Evolutionary conservation across 2,329 filamentous ascomycete species (phyloP).

Genomic region (Aureobasidium melanogenum): DNA sequence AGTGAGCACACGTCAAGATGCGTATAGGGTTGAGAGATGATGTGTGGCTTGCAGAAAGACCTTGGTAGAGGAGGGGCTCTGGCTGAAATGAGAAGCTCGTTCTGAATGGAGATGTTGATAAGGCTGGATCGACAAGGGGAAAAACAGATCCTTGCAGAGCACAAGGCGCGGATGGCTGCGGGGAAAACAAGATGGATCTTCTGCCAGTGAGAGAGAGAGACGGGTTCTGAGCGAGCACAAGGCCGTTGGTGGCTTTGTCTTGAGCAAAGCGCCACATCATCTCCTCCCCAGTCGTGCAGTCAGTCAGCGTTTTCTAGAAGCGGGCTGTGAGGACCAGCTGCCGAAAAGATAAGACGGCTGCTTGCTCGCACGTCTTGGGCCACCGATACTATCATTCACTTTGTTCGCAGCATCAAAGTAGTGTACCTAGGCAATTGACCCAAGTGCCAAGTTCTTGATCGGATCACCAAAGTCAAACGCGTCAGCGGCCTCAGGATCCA

Average conservation of each 20-base stretch:
- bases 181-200: background rate
- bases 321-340: background rate
- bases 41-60: background rate
- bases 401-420: background rate
- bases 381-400: too few species aligned
- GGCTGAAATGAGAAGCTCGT: background rate
- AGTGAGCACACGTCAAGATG: background rate
- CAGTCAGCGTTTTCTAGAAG: background rate
- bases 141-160: background rate
- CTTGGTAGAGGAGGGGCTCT: background rate
- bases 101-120: background rate
- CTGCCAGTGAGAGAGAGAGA: background rate
- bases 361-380: background rate
- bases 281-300: conserved; percentile 2
- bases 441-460: background rate
- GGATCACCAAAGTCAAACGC: background rate
- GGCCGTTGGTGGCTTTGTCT: background rate
- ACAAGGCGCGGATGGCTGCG: background rate
- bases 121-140: conserved; percentile 5
- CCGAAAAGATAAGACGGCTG: background rate
- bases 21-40: background rate
- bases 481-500: background rate
- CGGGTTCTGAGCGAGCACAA: background rate
- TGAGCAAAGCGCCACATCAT: background rate
- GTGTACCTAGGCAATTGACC: background rate